These are phyloP conservation scores for Eucalyptus urophylla DNA, from an alignment of 345 rosid genomes.

Conservation along the genomic window DNA sequence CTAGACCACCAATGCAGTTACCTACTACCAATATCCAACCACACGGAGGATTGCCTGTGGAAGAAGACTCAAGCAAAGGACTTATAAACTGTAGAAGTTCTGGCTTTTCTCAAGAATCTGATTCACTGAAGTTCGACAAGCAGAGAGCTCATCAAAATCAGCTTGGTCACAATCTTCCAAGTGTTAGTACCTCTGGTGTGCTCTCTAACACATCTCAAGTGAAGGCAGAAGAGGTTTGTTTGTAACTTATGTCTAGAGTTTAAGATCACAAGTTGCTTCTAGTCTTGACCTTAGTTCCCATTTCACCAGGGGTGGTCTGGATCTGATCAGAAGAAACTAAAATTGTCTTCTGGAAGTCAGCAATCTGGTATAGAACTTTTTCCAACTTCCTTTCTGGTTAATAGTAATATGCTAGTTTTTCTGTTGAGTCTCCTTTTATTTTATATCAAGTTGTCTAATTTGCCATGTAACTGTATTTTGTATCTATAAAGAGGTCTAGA, in stretches of 20 bases:
- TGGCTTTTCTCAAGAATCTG: conserved; percentile 22
- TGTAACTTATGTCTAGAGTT: background rate
- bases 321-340: background rate
- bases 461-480: background rate
- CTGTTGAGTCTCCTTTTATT: background rate
- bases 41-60: conserved; percentile 69
- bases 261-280: background rate
- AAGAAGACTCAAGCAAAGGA: conserved; percentile 34
- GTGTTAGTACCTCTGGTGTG: conserved; percentile 24
- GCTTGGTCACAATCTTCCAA: conserved; percentile 17
- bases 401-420: background rate
- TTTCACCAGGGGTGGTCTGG: background rate
- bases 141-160: conserved; percentile 26
- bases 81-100: conserved; percentile 12
- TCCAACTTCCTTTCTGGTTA: background rate
- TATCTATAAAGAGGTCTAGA: background rate
- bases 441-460: background rate
- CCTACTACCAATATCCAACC: conserved; percentile 23
- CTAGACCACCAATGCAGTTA: conserved; percentile 40
- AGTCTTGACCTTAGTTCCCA: background rate
- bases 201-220: conserved; percentile 25
- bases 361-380: background rate
- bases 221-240: conserved; percentile 70
- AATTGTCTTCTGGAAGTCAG: background rate
- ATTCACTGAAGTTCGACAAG: conserved; percentile 32